Base-by-base conservation (phyloP, 495 filamentous ascomycete species). In the Xylaria castorea region DNA sequence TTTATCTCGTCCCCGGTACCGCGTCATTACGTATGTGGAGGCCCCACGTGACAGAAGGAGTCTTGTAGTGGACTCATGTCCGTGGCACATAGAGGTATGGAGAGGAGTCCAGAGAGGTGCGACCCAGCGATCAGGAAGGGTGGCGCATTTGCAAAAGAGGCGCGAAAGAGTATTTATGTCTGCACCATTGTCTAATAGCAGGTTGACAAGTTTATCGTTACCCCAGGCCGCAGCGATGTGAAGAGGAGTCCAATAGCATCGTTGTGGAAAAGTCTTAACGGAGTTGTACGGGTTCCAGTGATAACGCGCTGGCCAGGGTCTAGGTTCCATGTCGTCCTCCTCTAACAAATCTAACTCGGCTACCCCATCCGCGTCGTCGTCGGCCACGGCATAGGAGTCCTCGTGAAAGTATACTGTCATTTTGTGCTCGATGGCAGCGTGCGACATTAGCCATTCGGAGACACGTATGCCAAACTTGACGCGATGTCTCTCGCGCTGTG, bases 41-140 rank as follows among this genome's bases (percentile, higher is more conserved):
- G 81, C 80, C 6, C 78, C 76, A 4, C 77, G 76, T 25, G 77
- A 77, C 38, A 84, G 64, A 25, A 84, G 72, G 0, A 82, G 75
- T 40, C 75, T 74, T 20, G 79, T 79, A 8, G 79, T 80, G 2
- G 78, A 74, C 25, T 76, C 57, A 53, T 75, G 75, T 14, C 72
- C 64, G 36, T 80, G 77, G 70, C 83, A 84, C 46, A 84, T 78
- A 32, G 83, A 77, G 32, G 75, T 70, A 71, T 84, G 83, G 12
- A 84, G 76, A 14, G 83, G 75, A 20, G 74, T 74, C 82, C 81
- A 84, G 0, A 69, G 22, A 5, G 77, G 77, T 0, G 48, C 62
- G 46, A 18, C 11, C 1, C 14, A 2, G 25, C 7, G 20, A 7
- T 4, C 64, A n/a, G 1, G 34, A 30, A 61, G 73, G 16, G 16